Base-by-base conservation (phyloP, 2,329 filamentous ascomycete genomes). In the Saccharata proteae region DNA sequence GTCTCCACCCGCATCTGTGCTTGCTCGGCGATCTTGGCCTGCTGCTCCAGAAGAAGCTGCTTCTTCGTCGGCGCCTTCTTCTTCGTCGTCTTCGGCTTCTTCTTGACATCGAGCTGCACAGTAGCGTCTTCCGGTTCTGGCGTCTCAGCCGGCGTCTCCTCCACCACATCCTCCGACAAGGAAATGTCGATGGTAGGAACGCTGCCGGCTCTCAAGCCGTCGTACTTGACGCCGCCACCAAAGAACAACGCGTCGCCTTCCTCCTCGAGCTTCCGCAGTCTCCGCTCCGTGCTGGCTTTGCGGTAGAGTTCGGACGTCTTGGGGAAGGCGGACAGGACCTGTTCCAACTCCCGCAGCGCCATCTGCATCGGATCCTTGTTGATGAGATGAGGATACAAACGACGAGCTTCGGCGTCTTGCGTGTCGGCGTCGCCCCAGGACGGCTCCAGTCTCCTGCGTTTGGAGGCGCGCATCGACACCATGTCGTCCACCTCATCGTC, bases 181-280 rank as follows among this genome's bases (percentile, higher is more conserved):
- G 64, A 65, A 30, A 61, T 55, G 40, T 70, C 66, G 3, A 58
- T 59, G 29, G 66, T 55, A 18, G 58, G 43, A 16, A 55, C 30
- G 18, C 28, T 36, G 18, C 32, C 32, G 16, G 28, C 32, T 4
- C 30, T 15, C n/a, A 31, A 34, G 33, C 75, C 69, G 30, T 69
- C 63, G 10, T 68, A 61, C 15, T 64, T 57, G 24, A 64, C 59
- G 51, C 67, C 70, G 26, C 80, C 63, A 10, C 72, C 75, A 47
- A 85, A n/a, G n/a, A n/a, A 85, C 4, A 88, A 64, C 43, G 84
- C 80, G 44, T 88, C 81, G 36, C 86, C 81, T 50, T 83, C 84
- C 60, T 85, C 88, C 45, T 78, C 80, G 29, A 82, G 74, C 54
- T 93, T 90, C 30, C 80, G 72, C 27, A 77, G 70, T 38, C 54